Percentiles rank a stretch among this genome's conserved stretches.
phyloP scores from a whole-genome alignment of 2,329 filamentous ascomycete genomes.

The Apiospora malaysiana region DNA sequence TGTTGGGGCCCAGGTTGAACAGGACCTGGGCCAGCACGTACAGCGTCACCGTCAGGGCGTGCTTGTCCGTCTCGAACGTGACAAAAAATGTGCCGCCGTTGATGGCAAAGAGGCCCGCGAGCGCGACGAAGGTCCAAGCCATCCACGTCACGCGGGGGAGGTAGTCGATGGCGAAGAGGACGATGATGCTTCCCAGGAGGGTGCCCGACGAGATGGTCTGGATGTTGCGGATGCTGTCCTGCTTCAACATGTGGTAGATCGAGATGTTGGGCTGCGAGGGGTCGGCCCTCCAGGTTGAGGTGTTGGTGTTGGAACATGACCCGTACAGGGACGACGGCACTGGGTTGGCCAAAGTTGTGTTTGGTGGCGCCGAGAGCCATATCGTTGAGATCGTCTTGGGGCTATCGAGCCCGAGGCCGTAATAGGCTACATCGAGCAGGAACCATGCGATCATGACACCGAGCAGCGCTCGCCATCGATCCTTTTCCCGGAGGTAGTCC shows the following conservation, averaged over 20 bases:
- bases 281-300: conserved; percentile 27
- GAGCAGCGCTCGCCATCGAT: conserved; percentile 36
- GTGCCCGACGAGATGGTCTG: conserved; percentile 32
- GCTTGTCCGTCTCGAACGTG: conserved; percentile 30
- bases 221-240: conserved; percentile 32
- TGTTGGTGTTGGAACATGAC: background rate
- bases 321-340: background rate
- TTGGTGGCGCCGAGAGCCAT: conserved; percentile 26
- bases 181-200: conserved; percentile 31
- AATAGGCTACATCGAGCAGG: conserved; percentile 51
- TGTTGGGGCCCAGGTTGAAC: conserved; percentile 63
- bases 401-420: conserved; percentile 49
- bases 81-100: conserved; percentile 35
- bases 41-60: conserved; percentile 49
- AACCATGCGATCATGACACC: conserved; percentile 49
- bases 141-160: conserved; percentile 35
- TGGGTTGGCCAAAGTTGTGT: background rate
- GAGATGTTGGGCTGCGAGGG: conserved; percentile 26
- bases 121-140: conserved; percentile 33
- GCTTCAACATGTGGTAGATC: conserved; percentile 31
- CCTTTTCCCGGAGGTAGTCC: conserved; percentile 33
- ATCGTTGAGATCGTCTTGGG: conserved; percentile 33
- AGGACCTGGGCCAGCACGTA: conserved; percentile 59
- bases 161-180: conserved; percentile 34
- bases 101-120: conserved; percentile 33